phyloP scores from a whole-genome alignment of 208 protist species.

The Phytomonas serpens region DNA sequence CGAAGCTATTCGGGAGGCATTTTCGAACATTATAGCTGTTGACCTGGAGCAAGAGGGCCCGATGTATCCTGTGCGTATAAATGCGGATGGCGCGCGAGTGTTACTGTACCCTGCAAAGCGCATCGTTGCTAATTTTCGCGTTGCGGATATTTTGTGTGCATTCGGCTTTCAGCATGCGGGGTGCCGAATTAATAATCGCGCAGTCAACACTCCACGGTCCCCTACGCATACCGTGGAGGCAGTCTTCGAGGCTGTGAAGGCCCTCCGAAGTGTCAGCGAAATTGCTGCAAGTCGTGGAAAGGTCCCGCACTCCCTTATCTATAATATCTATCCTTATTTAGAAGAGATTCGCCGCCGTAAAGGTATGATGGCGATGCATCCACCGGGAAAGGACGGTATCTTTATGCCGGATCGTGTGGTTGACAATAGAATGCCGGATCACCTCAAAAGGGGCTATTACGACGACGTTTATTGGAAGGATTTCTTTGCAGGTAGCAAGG shows the following conservation, averaged over 20 bases:
- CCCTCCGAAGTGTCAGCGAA: constrained; percentile 84
- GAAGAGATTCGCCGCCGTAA: constrained; percentile 87
- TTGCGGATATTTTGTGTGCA: constrained; percentile 90
- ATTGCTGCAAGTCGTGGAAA: constrained; percentile 89
- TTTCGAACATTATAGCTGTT: constrained; percentile 89
- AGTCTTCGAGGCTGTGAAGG: constrained; percentile 88
- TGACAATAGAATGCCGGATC: constrained; percentile 88
- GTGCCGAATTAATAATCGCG: constrained; percentile 74
- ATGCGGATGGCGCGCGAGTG: constrained; percentile 84
- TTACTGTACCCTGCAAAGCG: constrained; percentile 83
- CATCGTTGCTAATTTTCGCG: constrained; percentile 88
- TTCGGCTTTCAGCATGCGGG: constrained; percentile 91
- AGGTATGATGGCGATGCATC: constrained; percentile 93
- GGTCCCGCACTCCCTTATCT: constrained; percentile 87
- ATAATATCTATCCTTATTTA: constrained; percentile 92
- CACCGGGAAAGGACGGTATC: constrained; percentile 84
- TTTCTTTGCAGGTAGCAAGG: constrained; percentile 87
- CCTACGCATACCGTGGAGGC: constrained; percentile 87
- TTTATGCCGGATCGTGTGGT: constrained; percentile 89
- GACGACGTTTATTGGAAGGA: constrained; percentile 92
- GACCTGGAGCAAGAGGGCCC: constrained; percentile 91
- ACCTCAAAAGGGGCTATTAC: constrained; percentile 92
- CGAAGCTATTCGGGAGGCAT: constrained; percentile 86
- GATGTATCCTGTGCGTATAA: constrained; percentile 88
- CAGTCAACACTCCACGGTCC: constrained; percentile 79